Base-by-base conservation (phyloP, 768 basidiomycete species). In the Suillus luteus region DNA sequence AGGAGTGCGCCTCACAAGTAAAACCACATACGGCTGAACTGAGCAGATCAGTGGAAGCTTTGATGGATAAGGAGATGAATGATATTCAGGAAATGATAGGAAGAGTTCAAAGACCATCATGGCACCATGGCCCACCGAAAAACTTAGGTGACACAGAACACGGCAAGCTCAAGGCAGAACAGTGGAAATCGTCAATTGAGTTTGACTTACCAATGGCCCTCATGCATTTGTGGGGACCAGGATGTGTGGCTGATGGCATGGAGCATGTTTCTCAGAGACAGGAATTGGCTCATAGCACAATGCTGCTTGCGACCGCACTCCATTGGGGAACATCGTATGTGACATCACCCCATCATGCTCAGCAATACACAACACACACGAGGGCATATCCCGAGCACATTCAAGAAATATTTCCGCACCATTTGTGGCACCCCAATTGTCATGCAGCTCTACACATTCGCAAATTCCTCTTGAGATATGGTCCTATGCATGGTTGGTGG, bases 401-500 rank as follows among this genome's bases (percentile, higher is more conserved):
- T 19, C 41, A 61, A 4, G 38, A 55, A 1, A 64, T 74, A 0
- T 76, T 70, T 57, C 70, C 65, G 1, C 40, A 61, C 1, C 66
- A 70, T 14, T n/a, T 10, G 0, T 62, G 70, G 48, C 19, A 59
- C 6, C 75, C 72, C 1, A 77, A 78, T 49, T 75, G 78, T 59
- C 77, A 80, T 55, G 55, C 70, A 38, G 66, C 72, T 1, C 60
- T 79, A 5, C 79, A 80, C 48, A 58, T 77, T 1, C 27, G 61
- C 5, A 62, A 70, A 1, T 75, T 72, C 61, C 55, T 78, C 2
- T 17, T 11, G 0, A 33, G 60, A 8, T 79, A 73, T 65, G 76
- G 80, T 0, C 80, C 78, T 10, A 65, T 72, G 37, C 71, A 75
- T 62, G 67, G 67, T 0, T 78, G 77, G 77, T 75, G 79, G 72